These are phyloP conservation scores for Xylariaceae sp. DNA, from an alignment of 2,329 filamentous ascomycete species.

Conservation along the genomic window DNA sequence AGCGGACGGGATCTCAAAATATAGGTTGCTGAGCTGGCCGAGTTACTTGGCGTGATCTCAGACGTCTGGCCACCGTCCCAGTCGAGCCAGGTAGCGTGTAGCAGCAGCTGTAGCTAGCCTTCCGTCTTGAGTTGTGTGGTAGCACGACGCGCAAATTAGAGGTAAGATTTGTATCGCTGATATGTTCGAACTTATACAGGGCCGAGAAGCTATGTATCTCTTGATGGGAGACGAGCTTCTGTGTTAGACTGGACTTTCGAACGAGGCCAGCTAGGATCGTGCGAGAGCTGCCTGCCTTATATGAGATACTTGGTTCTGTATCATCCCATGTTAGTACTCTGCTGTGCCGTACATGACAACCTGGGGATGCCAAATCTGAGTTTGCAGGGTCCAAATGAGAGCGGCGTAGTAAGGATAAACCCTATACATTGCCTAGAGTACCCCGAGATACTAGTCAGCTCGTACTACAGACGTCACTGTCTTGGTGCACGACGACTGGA, in stretches of 20 bases:
- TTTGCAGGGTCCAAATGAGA: conserved; percentile 13
- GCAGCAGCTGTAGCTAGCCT: no score
- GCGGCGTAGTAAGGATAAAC: conserved; percentile 9
- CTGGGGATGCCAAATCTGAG: conserved; percentile 9
- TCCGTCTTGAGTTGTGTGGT: no score
- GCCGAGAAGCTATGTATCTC: no score
- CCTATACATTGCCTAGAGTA: conserved; percentile 5
- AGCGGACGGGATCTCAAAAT: conserved; percentile 21
- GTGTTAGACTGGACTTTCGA: no score
- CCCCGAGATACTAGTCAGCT: conserved; percentile 14
- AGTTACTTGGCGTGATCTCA: conserved; percentile 18
- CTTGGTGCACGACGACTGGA: conserved; percentile 17
- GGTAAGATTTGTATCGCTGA: no score
- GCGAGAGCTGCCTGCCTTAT: conserved; percentile 15
- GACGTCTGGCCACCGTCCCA: background rate
- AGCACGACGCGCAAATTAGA: no score
- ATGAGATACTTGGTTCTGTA: conserved; percentile 21
- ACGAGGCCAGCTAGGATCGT: background rate
- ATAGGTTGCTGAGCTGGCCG: conserved; percentile 13
- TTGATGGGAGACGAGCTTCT: no score
- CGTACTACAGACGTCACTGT: conserved; percentile 2
- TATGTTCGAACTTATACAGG: no score
- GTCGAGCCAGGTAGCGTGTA: no score
- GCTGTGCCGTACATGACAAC: conserved; percentile 11
- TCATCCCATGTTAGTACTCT: conserved; percentile 3